Base-by-base conservation (phyloP, 2,329 filamentous ascomycete genomes). In the Neonectria sp. region DNA sequence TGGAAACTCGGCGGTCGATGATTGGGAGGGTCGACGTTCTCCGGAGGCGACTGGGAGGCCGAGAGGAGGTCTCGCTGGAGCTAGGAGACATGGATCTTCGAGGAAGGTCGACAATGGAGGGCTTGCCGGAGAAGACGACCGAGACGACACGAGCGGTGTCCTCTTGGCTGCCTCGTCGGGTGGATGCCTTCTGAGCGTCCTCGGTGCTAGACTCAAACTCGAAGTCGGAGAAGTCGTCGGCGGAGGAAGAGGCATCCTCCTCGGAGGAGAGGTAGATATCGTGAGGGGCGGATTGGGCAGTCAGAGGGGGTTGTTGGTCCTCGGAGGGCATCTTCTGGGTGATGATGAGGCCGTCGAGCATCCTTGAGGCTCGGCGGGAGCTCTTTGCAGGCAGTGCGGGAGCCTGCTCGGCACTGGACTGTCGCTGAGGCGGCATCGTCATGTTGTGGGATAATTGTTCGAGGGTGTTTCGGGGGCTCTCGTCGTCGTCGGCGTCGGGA, bases 241-340 rank as follows among this genome's bases (percentile, higher is more conserved):
- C 86, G 21, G 87, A 88, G 2, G 89, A 89, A 2, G 89, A 91
- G 33, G 85, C 88, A 69, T 91, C 90, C 76, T 92, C 90, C 71
- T 92, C 90, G 0, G 89, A 91, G 2, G 89, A 91, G 29, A 92
- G 85, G 77, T 92, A 92, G 65, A 88, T 75, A 63, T 90, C 86
- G 76, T 90, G 89, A 6, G 88, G 86, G 2, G 84, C 81, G 25
- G 82, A 80, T 53, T 83, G 80, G 15, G 80, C 74, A 53, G 71
- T 67, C 48, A 75, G 68, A 21, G 81, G 74, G 46, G 79, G 76
- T 27, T 77, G 76, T 25, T 78, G 78, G 40, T 78, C 75, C 35
- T 79, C 74, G 27, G 67, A 45, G 31, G 73, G 63, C 46, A 79
- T 46, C 75, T 81, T 81, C 51, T 77, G 76, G 43, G 77, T 49